Conservation (phyloP, 2,329 filamentous ascomycete genomes). For the Dactylellina drechsleri region DNA sequence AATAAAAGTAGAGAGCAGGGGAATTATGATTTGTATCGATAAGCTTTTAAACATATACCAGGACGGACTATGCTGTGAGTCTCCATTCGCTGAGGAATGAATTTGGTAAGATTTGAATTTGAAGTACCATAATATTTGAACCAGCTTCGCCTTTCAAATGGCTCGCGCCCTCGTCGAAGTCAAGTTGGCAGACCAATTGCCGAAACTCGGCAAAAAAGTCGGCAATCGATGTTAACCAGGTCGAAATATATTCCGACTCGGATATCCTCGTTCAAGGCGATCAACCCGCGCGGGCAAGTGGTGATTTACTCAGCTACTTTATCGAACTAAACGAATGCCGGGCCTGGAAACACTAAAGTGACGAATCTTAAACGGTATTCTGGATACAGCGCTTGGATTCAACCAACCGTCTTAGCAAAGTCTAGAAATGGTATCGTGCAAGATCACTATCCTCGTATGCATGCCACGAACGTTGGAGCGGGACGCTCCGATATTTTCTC, state of each 20-base stretch:
- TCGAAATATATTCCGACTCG: neutral
- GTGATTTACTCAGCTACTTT: conserved; percentile 1
- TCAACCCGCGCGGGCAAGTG: conserved; percentile 14
- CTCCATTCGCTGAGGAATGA: no score
- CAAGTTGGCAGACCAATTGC: neutral
- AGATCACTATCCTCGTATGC: neutral
- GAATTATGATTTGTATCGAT: no score
- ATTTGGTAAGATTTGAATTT: no score
- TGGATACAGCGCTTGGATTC: conserved; percentile 1
- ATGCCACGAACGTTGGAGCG: neutral
- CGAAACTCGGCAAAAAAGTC: neutral
- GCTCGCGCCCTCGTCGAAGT: no score
- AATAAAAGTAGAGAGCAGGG: no score
- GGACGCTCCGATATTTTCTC: no score
- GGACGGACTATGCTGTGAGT: no score
- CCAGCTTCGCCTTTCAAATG: no score
- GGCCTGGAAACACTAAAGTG: neutral
- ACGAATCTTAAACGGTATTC: neutral
- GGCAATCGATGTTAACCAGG: no score
- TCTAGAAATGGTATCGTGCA: neutral
- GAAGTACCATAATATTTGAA: no score
- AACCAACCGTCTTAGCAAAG: neutral
- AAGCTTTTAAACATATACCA: no score
- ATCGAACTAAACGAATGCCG: neutral
- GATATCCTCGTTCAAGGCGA: neutral